Base-by-base conservation (phyloP, 345 rosid species). In the Linum lewisii region DNA sequence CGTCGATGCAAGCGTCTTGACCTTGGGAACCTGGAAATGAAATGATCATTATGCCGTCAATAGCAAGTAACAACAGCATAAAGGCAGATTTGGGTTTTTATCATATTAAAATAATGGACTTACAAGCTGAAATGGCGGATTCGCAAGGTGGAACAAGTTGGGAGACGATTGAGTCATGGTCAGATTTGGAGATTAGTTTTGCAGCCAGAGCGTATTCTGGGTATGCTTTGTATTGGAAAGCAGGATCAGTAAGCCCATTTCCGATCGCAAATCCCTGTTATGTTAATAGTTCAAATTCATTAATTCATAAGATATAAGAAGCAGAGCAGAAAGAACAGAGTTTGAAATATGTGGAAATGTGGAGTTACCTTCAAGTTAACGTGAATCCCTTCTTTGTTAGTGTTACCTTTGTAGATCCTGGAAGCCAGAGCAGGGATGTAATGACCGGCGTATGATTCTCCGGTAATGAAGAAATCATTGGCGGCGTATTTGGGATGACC, bases 361-460 rank as follows among this genome's bases (percentile, higher is more conserved):
- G 45, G 34, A 0, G 22, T 3, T 74, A 80, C 97, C 95, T 87
- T 87, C 49, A 94, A 79, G 65, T 87, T 94, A 21, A 94, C 77
- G 29, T 67, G 83, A 66, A 82, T 69, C 47, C 99, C 96, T 63
- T 84, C 84, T 4, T 84, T 85, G 10, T 77, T 85, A 60, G 79
- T 90, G 86, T 94, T 90, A 63, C 87, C 99, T 52, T 66, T 47
- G 36, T 79, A 76, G 69, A 94, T 73, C 24, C 47, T 42, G 16
- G 47, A 42, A 42, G 47, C 47, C 47, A 42, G 16, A 42, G 47
- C 47, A 1, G 47, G 47, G 1, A 42, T 42, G 58, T 94, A 94
- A 77, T 94, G 99, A 63, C 99, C 99, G 70, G 97, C 97, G 73
- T 90, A 94, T 63, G 99, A 94, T 72, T 94, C 97, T 61, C 99